These are phyloP conservation scores for Penicillium expansum DNA, from an alignment of 2,329 filamentous ascomycete genomes.

Conservation along the genomic window DNA sequence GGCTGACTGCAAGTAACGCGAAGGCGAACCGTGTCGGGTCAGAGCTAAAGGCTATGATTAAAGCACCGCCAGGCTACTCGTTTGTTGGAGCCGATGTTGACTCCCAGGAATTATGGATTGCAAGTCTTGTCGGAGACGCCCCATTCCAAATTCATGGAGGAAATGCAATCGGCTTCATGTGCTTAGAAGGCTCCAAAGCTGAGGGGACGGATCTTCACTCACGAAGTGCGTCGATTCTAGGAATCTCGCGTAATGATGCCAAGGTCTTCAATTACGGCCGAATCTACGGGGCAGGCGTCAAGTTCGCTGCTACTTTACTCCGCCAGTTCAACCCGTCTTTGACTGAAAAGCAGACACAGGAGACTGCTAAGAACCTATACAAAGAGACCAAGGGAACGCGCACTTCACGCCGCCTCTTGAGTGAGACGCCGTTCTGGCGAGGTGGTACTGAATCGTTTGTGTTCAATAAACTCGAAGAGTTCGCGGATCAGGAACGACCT, in stretches of 20 bases:
- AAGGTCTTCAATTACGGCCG: slow-evolving; percentile 99
- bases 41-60: slow-evolving; percentile 95
- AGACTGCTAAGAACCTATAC: slow-evolving; percentile 78
- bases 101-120: slow-evolving; percentile 97
- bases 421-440: slow-evolving; percentile 81
- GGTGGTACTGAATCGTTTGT: slow-evolving; percentile 96
- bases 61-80: slow-evolving; percentile 81
- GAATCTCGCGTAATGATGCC: slow-evolving; percentile 90
- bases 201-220: slow-evolving; percentile 93
- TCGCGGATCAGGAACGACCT: slow-evolving; percentile 89
- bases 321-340: slow-evolving; percentile 89
- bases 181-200: slow-evolving; percentile 89
- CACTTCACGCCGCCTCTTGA: slow-evolving; percentile 69
- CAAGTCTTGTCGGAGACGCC: slow-evolving; percentile 88
- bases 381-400: slow-evolving; percentile 86
- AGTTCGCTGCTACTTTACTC: slow-evolving; percentile 85
- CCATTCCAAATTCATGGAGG: slow-evolving; percentile 94
- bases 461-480: slow-evolving; percentile 97
- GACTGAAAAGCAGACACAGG: slow-evolving; percentile 72
- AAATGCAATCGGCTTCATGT: slow-evolving; percentile 99
- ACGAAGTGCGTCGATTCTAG: slow-evolving; percentile 84
- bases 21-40: slow-evolving; percentile 95
- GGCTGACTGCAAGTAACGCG: slow-evolving; percentile 96
- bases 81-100: slow-evolving; percentile 98
- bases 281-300: slow-evolving; percentile 95